These are phyloP conservation scores for Nemania sp. DNA, from an alignment of 2,329 filamentous ascomycete species.

Conservation along the genomic window DNA sequence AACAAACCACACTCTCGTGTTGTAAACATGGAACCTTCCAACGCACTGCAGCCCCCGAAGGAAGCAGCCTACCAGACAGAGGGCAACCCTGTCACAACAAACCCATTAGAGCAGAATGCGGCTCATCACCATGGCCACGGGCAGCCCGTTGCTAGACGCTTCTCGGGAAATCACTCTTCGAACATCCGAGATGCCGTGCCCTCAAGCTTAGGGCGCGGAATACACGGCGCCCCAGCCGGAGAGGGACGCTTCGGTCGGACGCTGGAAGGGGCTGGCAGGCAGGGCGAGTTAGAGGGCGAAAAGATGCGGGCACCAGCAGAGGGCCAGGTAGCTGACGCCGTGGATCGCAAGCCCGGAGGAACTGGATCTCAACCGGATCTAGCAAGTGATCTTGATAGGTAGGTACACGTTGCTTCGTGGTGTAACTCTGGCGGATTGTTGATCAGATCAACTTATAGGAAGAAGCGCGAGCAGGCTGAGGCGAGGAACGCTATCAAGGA, in stretches of 20 bases:
- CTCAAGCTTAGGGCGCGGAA: constrained; percentile 47
- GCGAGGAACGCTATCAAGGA: constrained; percentile 46
- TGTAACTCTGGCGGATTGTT: neutral
- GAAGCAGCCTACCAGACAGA: constrained; percentile 45
- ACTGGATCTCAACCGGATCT: constrained; percentile 48
- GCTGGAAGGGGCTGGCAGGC: constrained; percentile 41
- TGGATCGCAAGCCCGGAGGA: constrained; percentile 47
- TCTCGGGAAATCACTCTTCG: constrained; percentile 36
- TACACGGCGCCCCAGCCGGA: constrained; percentile 44
- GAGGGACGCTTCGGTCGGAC: constrained; percentile 44
- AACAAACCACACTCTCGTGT: neutral
- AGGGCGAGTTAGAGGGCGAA: constrained; percentile 48
- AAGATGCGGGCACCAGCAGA: constrained; percentile 49
- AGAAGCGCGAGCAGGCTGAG: constrained; percentile 47
- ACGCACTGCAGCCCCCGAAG: constrained; percentile 45
- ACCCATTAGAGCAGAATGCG: constrained; percentile 43
- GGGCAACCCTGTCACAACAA: constrained; percentile 47
- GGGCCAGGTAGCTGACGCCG: constrained; percentile 47
- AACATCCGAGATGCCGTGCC: constrained; percentile 42
- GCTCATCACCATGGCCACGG: constrained; percentile 34
- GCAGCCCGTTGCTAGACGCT: constrained; percentile 39
- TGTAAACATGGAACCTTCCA: constrained; percentile 46
- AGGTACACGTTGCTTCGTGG: constrained; percentile 24
- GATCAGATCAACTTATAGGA: constrained; percentile 37
- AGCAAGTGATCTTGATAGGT: constrained; percentile 50